Evolutionary conservation across 129 eudicot genomes (phyloP).

Genomic region (Lactuca saligna): DNA sequence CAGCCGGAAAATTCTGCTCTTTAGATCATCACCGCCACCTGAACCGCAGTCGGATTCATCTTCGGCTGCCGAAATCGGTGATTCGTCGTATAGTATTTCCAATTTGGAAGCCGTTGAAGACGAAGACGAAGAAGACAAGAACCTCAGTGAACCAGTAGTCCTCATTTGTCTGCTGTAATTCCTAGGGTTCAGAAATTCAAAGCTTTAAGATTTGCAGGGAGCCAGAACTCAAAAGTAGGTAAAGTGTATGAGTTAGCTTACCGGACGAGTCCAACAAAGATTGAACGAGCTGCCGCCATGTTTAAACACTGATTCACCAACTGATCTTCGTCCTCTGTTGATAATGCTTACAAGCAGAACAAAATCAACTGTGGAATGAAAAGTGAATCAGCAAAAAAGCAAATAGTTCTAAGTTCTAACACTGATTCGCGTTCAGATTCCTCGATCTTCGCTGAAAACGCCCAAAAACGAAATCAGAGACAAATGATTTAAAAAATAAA

Average conservation of each 20-base stretch:
- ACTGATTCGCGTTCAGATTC: background rate
- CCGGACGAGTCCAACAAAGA: slow-evolving; percentile 52
- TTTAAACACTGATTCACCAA: background rate
- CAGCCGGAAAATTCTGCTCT: slow-evolving; percentile 76
- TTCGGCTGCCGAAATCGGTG: slow-evolving; percentile 26
- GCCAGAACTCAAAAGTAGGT: background rate
- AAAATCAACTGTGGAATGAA: background rate
- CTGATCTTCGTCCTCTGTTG: background rate
- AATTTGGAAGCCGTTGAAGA: slow-evolving; percentile 40
- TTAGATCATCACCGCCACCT: slow-evolving; percentile 62
- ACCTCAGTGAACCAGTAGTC: slow-evolving; percentile 30
- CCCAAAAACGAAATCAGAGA: background rate
- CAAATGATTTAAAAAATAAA: background rate
- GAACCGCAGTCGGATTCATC: slow-evolving; percentile 16
- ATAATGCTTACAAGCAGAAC: background rate
- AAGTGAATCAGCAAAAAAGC: background rate
- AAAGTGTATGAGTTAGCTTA: slow-evolving; percentile 2
- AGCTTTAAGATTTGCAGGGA: background rate
- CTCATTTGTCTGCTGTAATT: slow-evolving; percentile 23
- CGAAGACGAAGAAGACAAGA: slow-evolving; percentile 34
- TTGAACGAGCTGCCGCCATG: slow-evolving; percentile 63
- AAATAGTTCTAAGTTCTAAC: no score
- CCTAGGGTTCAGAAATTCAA: slow-evolving; percentile 30
- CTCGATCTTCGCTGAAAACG: background rate
- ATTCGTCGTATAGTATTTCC: slow-evolving; percentile 37